Evolutionary conservation across 1,139 yeast species (phyloP), one percentile per base, ranked within the genome.

Genomic region (Zhuliangozyma blackwelliae): DNA sequence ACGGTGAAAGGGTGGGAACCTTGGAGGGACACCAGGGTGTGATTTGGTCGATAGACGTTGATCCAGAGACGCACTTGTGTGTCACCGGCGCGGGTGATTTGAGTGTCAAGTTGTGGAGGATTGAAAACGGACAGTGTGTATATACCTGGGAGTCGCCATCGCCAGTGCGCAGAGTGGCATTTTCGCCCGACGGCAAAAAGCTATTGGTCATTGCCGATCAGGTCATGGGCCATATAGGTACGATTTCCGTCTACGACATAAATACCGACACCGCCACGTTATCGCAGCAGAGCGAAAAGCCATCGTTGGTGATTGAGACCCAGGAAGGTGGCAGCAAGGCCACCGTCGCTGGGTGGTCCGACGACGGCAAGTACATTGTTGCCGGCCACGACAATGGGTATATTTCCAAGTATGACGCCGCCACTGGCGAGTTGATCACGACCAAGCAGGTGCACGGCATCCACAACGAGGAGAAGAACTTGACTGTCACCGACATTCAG

Each of bases 1-100:
- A 90, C 59, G 99, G 99, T 52, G 98, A 94, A 67, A 80, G 98
- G 64, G 67, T 94, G 44, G 99, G 98, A 36, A 92, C 99, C 41
- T 78, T 88, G 50, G 80, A 77, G 44, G 76, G 76, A 33, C 98
- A 92, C 61, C 75, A 75, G 46, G 98, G 98, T 80, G 87, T 97
- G 44, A 83, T 92, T 55, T 89, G 95, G 95, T 82, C 96, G 29
- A 83, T 92, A 47, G 97, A 92, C 57, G 84, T 89, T 37, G 95
- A 87, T 59, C 69, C 75, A 33, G 72, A 73, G 55, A 65, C 94
- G 20, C 70, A 73, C 31, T 75, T 77, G 47, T 81, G 88, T 50
- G 80, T 82, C 40, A 90, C 98, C 5, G 97, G 96, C 29, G 81
- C 95, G 47, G 96, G 96, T 41, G 99, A 92, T 59, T 79, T 84